phyloP scores from a whole-genome alignment of 2,329 filamentous ascomycete species.

The Paecilomyces sp. region DNA sequence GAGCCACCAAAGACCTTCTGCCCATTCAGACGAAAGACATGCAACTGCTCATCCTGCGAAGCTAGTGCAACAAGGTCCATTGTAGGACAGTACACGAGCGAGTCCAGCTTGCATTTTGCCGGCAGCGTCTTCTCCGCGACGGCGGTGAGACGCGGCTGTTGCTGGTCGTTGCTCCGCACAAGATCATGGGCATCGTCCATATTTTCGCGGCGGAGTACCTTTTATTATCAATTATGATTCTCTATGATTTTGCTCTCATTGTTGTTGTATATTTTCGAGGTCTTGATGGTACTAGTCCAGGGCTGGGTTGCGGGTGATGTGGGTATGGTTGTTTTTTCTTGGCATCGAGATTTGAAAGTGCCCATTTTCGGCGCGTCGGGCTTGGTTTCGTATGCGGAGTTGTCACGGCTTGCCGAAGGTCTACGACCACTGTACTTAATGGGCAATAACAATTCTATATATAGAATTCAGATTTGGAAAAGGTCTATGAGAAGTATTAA shows the following conservation, averaged over 20 bases:
- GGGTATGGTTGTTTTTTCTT: not conserved
- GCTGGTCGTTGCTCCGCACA: not conserved
- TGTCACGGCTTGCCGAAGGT: not conserved
- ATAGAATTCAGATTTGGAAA: no score
- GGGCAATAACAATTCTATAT: not conserved
- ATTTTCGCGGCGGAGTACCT: not conserved
- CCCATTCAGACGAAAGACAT: slow-evolving; percentile 71
- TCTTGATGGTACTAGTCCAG: not conserved
- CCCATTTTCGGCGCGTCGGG: no score
- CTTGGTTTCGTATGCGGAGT: not conserved
- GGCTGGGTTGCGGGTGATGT: not conserved
- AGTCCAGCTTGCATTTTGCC: slow-evolving; percentile 34
- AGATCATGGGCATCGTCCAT: not conserved
- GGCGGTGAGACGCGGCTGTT: slow-evolving; percentile 27
- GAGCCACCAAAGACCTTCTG: slow-evolving; percentile 57
- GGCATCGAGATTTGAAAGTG: not conserved
- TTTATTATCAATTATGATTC: not conserved
- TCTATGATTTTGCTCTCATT: not conserved
- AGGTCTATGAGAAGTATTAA: no score
- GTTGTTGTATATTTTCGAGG: not conserved
- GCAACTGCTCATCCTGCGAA: slow-evolving; percentile 59
- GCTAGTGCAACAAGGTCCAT: slow-evolving; percentile 75
- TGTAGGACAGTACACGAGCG: slow-evolving; percentile 70
- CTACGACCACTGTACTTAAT: not conserved
- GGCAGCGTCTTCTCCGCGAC: slow-evolving; percentile 34